These are phyloP conservation scores for Penicillium canariense DNA, from an alignment of 495 filamentous ascomycete species.

Conservation along the genomic window DNA sequence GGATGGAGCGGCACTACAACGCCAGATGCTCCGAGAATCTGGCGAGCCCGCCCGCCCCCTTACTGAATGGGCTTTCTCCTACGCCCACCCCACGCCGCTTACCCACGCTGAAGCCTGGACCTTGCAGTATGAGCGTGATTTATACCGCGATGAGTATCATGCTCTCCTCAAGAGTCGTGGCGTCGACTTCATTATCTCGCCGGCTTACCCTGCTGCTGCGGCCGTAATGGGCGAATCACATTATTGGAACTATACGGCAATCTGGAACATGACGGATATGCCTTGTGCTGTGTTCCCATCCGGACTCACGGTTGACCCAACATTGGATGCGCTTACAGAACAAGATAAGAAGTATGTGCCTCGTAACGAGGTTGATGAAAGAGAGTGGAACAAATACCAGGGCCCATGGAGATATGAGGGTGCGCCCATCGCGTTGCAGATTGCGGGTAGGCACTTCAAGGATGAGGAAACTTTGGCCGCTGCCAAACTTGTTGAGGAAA, in stretches of 20 bases:
- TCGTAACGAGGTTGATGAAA: constrained; percentile 32
- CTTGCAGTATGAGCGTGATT: constrained; percentile 50
- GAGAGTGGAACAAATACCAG: constrained; percentile 41
- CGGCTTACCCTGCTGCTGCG: constrained; percentile 58
- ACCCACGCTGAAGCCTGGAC: constrained; percentile 43
- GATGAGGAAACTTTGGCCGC: constrained; percentile 44
- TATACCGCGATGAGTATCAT: constrained; percentile 58
- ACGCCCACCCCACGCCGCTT: constrained; percentile 44
- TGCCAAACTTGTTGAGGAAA: constrained; percentile 29
- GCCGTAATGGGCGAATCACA: constrained; percentile 56
- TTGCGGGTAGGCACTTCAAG: constrained; percentile 46
- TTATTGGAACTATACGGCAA: constrained; percentile 69
- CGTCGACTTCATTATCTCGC: constrained; percentile 70
- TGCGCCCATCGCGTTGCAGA: constrained; percentile 52
- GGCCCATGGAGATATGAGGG: constrained; percentile 34
- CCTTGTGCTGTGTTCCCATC: constrained; percentile 58
- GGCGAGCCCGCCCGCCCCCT: constrained; percentile 59
- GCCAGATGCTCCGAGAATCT: constrained; percentile 41
- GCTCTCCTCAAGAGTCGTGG: constrained; percentile 55
- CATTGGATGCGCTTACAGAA: constrained; percentile 27
- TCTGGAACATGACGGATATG: constrained; percentile 74
- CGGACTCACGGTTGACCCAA: constrained; percentile 43
- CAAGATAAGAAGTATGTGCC: constrained; percentile 30
- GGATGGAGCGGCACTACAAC: constrained; percentile 50
- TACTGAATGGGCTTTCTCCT: constrained; percentile 54